phyloP scores from a whole-genome alignment of 148 eudicot genomes.

The Nepenthes gracilis region DNA sequence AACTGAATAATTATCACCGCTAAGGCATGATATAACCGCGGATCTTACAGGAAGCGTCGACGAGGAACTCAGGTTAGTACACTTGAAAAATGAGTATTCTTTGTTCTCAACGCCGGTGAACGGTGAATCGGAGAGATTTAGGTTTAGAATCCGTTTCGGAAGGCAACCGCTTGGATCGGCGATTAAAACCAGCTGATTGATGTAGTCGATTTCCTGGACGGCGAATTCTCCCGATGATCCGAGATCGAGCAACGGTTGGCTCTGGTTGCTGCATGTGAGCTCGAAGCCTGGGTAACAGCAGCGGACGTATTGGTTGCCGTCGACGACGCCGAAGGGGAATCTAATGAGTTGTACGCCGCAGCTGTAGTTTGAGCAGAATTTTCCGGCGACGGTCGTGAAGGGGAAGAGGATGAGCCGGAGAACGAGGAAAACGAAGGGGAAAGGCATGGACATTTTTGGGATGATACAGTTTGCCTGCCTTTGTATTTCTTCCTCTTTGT shows the following conservation, averaged over 20 bases:
- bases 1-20: slow-evolving; percentile 21
- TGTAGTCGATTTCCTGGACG: slow-evolving; percentile 25
- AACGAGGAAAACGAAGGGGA: slow-evolving; percentile 2
- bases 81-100: not conserved
- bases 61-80: not conserved
- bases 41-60: not conserved
- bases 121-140: slow-evolving; percentile 13
- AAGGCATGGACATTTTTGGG: not conserved
- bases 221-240: slow-evolving; percentile 23
- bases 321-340: slow-evolving; percentile 37
- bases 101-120: slow-evolving; percentile 5
- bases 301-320: not conserved
- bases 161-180: slow-evolving; percentile 36
- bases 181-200: slow-evolving; percentile 12
- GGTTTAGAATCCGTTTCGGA: slow-evolving; percentile 14
- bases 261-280: slow-evolving; percentile 25
- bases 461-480: not conserved
- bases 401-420: slow-evolving; percentile 2
- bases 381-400: not conserved
- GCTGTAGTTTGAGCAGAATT: slow-evolving; percentile 9
- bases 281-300: slow-evolving; percentile 39
- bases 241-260: slow-evolving; percentile 23
- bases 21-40: slow-evolving; percentile 23
- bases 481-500: too few species aligned
- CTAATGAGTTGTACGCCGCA: slow-evolving; percentile 17